phyloP scores from a whole-genome alignment of 1,139 yeast species.

The Protomyces arabidopsidicola region DNA sequence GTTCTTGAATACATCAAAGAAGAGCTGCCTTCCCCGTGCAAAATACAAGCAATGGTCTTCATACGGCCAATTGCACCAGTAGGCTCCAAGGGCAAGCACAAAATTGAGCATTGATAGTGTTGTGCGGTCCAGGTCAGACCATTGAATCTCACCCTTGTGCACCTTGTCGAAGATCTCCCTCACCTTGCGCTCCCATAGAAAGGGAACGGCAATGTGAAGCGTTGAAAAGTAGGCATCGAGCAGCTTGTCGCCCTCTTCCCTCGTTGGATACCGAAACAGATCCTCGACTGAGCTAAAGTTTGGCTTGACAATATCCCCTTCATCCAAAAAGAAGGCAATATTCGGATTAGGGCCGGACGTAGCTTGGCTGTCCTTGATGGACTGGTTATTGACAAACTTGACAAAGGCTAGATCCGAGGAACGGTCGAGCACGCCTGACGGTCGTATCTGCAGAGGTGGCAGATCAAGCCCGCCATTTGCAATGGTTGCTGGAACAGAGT shows the following conservation, averaged over 20 bases:
- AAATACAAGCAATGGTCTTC: slow-evolving; percentile 32
- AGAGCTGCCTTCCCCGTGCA: slow-evolving; percentile 30
- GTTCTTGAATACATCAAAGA: slow-evolving; percentile 30
- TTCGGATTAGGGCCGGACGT: slow-evolving; percentile 4
- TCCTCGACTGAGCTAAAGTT: slow-evolving; percentile 21
- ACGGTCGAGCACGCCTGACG: slow-evolving; percentile 18
- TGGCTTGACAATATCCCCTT: slow-evolving; percentile 21
- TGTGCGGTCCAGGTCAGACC: slow-evolving; percentile 28
- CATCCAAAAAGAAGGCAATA: slow-evolving; percentile 13
- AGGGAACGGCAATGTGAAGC: slow-evolving; percentile 23
- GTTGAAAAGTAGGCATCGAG: slow-evolving; percentile 26
- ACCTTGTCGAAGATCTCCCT: slow-evolving; percentile 13
- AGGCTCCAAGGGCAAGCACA: slow-evolving; percentile 30
- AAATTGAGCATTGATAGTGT: slow-evolving; percentile 31
- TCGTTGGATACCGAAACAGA: slow-evolving; percentile 15
- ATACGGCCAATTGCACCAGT: slow-evolving; percentile 25
- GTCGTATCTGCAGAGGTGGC: slow-evolving; percentile 16
- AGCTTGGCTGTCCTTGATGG: slow-evolving; percentile 1
- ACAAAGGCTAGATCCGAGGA: slow-evolving; percentile 25
- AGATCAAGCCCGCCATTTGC: slow-evolving; percentile 14
- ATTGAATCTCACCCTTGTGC: slow-evolving; percentile 13
- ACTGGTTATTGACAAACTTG: slow-evolving; percentile 22
- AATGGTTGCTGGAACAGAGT: slow-evolving; percentile 1
- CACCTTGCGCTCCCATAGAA: slow-evolving; percentile 22
- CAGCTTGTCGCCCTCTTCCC: slow-evolving; percentile 19